Evolutionary conservation across 192 early-diverging fungal genomes (phyloP).

Genomic region (Spizellomyces sp.): DNA sequence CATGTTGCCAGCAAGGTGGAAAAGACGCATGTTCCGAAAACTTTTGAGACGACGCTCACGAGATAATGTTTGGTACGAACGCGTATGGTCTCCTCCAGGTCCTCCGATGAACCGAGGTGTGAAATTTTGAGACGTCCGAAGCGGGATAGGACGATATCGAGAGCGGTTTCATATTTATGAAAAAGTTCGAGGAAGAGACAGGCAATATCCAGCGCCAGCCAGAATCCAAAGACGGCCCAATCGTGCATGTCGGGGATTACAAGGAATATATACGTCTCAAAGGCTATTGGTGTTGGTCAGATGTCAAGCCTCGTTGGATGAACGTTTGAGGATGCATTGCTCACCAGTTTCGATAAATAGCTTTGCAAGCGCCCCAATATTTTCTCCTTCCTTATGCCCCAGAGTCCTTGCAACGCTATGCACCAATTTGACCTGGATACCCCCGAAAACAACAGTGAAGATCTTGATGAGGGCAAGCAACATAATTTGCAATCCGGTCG

Average conservation of each 20-base stretch:
- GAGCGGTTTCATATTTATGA: not conserved
- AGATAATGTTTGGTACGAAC: conserved; percentile 5
- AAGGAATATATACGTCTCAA: not conserved
- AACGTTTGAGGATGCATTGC: not conserved
- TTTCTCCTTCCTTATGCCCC: conserved; percentile 1
- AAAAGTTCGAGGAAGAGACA: conserved; percentile 1
- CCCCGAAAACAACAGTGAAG: not conserved
- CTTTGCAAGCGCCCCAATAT: conserved; percentile 6
- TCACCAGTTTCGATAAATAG: not conserved
- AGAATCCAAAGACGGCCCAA: conserved; percentile 11
- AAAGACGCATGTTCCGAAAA: conserved; percentile 4
- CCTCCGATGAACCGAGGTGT: not conserved
- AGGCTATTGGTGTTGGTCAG: not conserved
- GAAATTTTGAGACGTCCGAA: not conserved
- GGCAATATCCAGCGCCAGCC: not conserved
- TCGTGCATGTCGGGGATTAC: conserved; percentile 10
- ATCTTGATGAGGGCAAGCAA: not conserved
- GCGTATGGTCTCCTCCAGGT: not conserved
- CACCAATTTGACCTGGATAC: conserved; percentile 1
- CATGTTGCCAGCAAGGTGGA: not conserved
- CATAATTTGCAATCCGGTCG: not conserved
- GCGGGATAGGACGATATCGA: not conserved
- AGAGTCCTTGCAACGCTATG: not conserved
- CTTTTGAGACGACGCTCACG: not conserved
- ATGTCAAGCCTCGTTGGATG: not conserved